Percentiles rank a stretch among this genome's conserved stretches.
These are phyloP conservation scores for Fistulinella cinereoalba DNA, from an alignment of 1,284 basidiomycete species.

Conservation along the genomic window DNA sequence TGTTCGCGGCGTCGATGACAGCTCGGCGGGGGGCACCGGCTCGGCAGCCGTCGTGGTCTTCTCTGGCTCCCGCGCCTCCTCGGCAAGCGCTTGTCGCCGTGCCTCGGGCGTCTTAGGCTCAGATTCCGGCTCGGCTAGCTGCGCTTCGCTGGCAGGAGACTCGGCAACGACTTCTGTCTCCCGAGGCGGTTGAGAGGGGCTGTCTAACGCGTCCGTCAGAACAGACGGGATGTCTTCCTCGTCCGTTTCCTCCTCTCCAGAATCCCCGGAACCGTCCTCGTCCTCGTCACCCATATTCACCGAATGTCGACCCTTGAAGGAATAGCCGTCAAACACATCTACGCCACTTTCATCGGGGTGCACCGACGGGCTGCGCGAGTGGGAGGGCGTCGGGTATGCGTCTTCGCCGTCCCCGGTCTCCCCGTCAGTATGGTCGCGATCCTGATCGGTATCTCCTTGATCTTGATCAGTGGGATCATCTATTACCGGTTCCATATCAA, in stretches of 20 bases:
- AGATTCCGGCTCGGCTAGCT: constrained; percentile 37
- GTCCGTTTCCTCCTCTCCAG: constrained; percentile 39
- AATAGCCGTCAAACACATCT: constrained; percentile 86
- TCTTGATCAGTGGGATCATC: constrained; percentile 64
- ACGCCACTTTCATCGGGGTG: constrained; percentile 48
- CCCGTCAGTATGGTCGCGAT: constrained; percentile 57
- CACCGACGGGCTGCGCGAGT: constrained; percentile 68
- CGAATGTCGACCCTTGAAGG: constrained; percentile 81
- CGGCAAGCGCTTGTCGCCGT: constrained; percentile 46
- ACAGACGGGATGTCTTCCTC: constrained; percentile 36
- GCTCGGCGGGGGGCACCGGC: constrained; percentile 19
- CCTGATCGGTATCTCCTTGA: constrained; percentile 64
- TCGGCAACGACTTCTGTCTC: constrained; percentile 32
- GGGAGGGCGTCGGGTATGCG: constrained; percentile 64
- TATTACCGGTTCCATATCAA: constrained; percentile 89
- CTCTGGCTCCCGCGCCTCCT: constrained; percentile 26
- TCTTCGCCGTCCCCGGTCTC: constrained; percentile 74
- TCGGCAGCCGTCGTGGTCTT: constrained; percentile 14
- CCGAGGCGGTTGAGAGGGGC: constrained; percentile 17
- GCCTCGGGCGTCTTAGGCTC: constrained; percentile 78
- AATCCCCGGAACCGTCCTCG: constrained; percentile 44
- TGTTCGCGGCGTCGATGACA: constrained; percentile 12
- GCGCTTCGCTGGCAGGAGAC: constrained; percentile 27
- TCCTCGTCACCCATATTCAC: constrained; percentile 68
- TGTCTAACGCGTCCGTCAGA: constrained; percentile 20